phyloP scores from a whole-genome alignment of 176 grass and related monocot species.

The Bolboschoenus planiculmis region DNA sequence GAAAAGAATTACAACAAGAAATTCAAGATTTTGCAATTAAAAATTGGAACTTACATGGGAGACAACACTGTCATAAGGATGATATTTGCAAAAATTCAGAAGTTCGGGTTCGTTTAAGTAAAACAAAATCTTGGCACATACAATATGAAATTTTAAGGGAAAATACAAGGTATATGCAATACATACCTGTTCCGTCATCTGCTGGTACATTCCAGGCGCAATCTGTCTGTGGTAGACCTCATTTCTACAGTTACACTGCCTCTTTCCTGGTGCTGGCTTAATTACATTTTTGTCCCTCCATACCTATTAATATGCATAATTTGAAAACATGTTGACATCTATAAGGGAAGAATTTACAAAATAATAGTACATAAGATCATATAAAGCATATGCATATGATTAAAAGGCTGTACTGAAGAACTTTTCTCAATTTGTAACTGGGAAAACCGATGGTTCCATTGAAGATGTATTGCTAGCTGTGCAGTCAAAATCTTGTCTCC shows the following conservation, averaged over 20 bases:
- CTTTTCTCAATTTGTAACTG: background rate
- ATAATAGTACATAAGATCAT: background rate
- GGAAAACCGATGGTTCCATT: background rate
- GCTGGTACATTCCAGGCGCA: conserved; percentile 98
- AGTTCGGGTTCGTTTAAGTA: background rate
- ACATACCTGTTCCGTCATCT: conserved; percentile 91
- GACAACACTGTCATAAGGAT: background rate
- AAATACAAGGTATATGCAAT: background rate
- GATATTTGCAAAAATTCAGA: background rate
- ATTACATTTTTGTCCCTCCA: conserved; percentile 98
- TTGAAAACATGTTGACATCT: background rate
- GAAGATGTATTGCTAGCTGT: background rate
- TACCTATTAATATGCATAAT: conserved; percentile 31
- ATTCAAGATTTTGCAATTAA: background rate
- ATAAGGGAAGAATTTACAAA: background rate
- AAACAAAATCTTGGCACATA: background rate
- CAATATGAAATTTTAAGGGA: background rate
- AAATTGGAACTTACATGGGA: background rate
- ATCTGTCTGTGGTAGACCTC: conserved; percentile 99
- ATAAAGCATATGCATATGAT: background rate
- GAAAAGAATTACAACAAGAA: background rate
- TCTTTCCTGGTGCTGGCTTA: conserved; percentile 88
- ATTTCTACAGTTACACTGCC: conserved; percentile 86
- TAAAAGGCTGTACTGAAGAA: background rate
- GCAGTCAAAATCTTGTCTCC: background rate